phyloP scores from a whole-genome alignment of 164 flowering plant genomes.

The Umbellularia californica region DNA sequence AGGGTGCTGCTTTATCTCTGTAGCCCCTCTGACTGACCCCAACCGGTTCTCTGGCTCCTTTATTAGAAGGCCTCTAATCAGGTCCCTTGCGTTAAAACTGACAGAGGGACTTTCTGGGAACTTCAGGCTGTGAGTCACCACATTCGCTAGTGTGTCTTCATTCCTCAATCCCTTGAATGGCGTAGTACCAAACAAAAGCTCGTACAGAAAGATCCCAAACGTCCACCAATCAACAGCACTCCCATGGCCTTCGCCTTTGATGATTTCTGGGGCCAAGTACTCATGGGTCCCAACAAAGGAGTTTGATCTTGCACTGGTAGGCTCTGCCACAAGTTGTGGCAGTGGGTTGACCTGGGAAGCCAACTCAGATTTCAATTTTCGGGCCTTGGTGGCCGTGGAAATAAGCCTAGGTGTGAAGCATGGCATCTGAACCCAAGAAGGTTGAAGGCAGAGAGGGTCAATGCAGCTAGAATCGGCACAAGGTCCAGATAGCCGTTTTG shows the following conservation, averaged over 20 bases:
- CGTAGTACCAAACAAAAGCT: conserved; percentile 70
- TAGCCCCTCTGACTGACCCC: conserved; percentile 76
- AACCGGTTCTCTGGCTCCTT: conserved; percentile 76
- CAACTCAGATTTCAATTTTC: conserved; percentile 39
- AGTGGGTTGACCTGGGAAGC: conserved; percentile 44
- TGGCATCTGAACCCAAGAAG: conserved; percentile 60
- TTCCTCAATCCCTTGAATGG: conserved; percentile 78
- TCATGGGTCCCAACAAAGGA: conserved; percentile 94
- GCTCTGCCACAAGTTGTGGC: conserved; percentile 85
- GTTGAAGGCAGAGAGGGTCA: conserved; percentile 73
- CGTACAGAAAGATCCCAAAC: conserved; percentile 71
- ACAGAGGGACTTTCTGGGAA: conserved; percentile 61
- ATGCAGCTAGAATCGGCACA: conserved; percentile 67
- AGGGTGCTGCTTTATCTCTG: conserved; percentile 76
- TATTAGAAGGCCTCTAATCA: conserved; percentile 52
- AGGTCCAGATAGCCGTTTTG: conserved; percentile 37
- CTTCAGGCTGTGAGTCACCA: conserved; percentile 52
- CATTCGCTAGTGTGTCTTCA: conserved; percentile 67
- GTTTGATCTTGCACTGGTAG: conserved; percentile 79
- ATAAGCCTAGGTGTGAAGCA: conserved; percentile 67
- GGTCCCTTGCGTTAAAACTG: conserved; percentile 60
- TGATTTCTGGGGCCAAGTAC: conserved; percentile 85
- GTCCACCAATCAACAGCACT: conserved; percentile 97
- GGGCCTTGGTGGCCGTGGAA: conserved; percentile 51
- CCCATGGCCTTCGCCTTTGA: conserved; percentile 84